A percentile compares a stretch with the other conserved stretches of the same genome.
These are phyloP conservation scores for Eucalyptus cloeziana DNA, from an alignment of 345 rosid species.

Conservation along the genomic window DNA sequence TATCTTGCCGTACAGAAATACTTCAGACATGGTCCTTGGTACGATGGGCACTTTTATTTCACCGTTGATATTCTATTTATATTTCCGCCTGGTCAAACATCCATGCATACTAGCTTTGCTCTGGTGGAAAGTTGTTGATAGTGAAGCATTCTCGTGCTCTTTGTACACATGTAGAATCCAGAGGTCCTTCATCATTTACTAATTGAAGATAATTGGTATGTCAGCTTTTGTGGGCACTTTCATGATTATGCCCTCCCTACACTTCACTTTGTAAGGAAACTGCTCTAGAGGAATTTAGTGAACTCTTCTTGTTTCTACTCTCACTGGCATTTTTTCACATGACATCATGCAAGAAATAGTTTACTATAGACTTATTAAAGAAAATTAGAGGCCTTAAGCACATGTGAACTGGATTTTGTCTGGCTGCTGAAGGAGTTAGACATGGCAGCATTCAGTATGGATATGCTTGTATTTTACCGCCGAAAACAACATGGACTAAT, in stretches of 20 bases:
- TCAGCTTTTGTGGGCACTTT: not conserved
- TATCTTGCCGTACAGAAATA: conserved; percentile 88
- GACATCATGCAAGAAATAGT: not conserved
- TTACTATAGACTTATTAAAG: not conserved
- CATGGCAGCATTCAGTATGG: not conserved
- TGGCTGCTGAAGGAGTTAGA: not conserved
- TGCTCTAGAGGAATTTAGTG: not conserved
- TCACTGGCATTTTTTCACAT: not conserved
- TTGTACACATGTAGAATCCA: not conserved
- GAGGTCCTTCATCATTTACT: not conserved
- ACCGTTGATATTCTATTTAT: not conserved
- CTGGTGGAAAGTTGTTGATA: not conserved
- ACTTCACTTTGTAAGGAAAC: not conserved
- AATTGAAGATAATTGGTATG: not conserved
- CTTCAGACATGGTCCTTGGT: conserved; percentile 95
- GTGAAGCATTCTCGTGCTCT: not conserved
- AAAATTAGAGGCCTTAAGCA: not conserved
- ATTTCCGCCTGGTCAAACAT: not conserved
- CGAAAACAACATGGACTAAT: not conserved
- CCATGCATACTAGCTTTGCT: not conserved
- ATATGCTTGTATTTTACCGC: not conserved
- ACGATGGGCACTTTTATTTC: conserved; percentile 1
- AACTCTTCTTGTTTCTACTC: not conserved
- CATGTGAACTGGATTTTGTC: not conserved
- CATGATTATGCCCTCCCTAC: not conserved